Percentiles rank a stretch among this genome's conserved stretches.
Conservation (phyloP, 176 grass and related monocot genomes). For the Luzula sylvatica region DNA sequence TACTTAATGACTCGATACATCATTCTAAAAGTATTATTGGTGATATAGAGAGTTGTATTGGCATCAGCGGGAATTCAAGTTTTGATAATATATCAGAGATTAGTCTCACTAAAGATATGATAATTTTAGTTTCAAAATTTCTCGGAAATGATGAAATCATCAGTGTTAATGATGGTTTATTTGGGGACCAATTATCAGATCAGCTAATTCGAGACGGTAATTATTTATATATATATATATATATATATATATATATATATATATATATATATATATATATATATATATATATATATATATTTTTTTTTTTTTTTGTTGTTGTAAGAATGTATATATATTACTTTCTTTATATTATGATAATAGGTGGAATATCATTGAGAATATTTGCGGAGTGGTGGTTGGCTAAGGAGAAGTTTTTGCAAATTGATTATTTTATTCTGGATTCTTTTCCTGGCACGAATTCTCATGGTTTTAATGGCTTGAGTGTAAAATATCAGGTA, state of each 20-base stretch:
- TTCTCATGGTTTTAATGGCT: slow-evolving; percentile 32
- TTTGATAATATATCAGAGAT: slow-evolving; percentile 25
- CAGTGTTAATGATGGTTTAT: slow-evolving; percentile 15
- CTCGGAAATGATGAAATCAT: slow-evolving; percentile 29
- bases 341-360: not conserved
- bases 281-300: too few relatives aligned
- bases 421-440: slow-evolving; percentile 35
- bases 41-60: slow-evolving; percentile 35
- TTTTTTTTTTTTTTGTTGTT: too few relatives aligned
- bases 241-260: too few relatives aligned
- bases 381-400: slow-evolving; percentile 47
- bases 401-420: slow-evolving; percentile 33
- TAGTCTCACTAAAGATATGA: slow-evolving; percentile 33
- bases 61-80: not conserved
- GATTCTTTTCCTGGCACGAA: slow-evolving; percentile 37
- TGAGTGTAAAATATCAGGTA: slow-evolving; percentile 47
- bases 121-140: slow-evolving; percentile 15
- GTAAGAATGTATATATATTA: too few relatives aligned
- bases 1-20: slow-evolving; percentile 15
- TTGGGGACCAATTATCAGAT: slow-evolving; percentile 41
- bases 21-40: slow-evolving; percentile 19
- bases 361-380: slow-evolving; percentile 38
- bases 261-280: too few relatives aligned
- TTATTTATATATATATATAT: slow-evolving; percentile 3
- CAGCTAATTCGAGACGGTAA: slow-evolving; percentile 39